Conservation (phyloP, 495 filamentous ascomycete species). For the Talaromyces ruber region DNA sequence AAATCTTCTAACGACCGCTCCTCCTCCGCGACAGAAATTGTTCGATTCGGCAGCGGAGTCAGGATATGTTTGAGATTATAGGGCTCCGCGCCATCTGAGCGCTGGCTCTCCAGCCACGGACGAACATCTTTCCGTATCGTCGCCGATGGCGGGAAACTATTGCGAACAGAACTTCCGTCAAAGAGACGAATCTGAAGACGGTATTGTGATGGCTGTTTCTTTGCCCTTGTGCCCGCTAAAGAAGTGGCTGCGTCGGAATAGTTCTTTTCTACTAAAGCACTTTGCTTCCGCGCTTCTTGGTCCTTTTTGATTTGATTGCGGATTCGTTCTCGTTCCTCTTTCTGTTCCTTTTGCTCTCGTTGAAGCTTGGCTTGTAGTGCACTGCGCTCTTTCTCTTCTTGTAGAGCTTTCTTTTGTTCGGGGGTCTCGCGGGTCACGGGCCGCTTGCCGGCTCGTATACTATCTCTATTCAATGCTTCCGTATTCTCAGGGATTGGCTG, state of each 20-base stretch:
- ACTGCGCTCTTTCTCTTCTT: constrained; percentile 3
- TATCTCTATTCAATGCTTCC: constrained; percentile 1
- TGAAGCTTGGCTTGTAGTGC: constrained; percentile 3
- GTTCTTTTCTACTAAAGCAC: constrained; percentile 39
- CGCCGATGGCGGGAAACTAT: constrained; percentile 54
- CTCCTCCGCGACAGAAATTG: constrained; percentile 67
- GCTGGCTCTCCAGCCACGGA: constrained; percentile 59
- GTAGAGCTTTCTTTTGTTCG: constrained; percentile 5
- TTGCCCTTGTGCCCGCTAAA: background rate
- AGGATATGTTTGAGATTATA: constrained; percentile 84
- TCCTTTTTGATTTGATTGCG: constrained; percentile 8
- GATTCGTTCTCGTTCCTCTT: constrained; percentile 6
- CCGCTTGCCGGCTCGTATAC: constrained; percentile 5
- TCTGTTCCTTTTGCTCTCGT: constrained; percentile 2
- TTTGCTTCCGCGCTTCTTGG: constrained; percentile 10
- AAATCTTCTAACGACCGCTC: constrained; percentile 54
- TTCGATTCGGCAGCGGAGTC: constrained; percentile 65
- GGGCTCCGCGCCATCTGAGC: constrained; percentile 41
- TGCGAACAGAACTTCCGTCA: constrained; percentile 71
- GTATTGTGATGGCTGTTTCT: constrained; percentile 24
- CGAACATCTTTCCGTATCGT: constrained; percentile 64
- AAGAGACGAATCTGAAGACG: constrained; percentile 77
- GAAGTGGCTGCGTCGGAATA: background rate
- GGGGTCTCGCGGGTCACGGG: background rate
- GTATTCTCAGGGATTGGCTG: background rate